Percentiles rank a stretch among this genome's conserved stretches.
Evolutionary conservation across 306 rosid genomes (phyloP).

Genomic region (Quercus agrifolia): DNA sequence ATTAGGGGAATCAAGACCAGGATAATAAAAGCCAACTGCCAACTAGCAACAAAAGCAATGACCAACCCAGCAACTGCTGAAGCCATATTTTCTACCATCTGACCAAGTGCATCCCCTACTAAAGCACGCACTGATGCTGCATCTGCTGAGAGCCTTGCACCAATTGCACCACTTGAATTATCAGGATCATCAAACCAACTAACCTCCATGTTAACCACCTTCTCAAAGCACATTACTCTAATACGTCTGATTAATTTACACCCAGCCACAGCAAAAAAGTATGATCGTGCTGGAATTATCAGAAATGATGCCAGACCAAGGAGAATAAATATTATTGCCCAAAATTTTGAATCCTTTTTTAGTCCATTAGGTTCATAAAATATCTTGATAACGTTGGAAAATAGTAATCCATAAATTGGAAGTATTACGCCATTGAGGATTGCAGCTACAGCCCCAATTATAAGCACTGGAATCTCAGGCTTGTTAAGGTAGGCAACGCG

Average conservation of each 20-base stretch:
- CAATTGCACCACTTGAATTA: slow-evolving; percentile 50
- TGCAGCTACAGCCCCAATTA: slow-evolving; percentile 1
- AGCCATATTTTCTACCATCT: slow-evolving; percentile 45
- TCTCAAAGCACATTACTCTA: slow-evolving; percentile 43
- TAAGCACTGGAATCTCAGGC: slow-evolving; percentile 9
- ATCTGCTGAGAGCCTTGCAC: slow-evolving; percentile 57
- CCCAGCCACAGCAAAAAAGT: slow-evolving; percentile 54
- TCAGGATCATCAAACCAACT: slow-evolving; percentile 28
- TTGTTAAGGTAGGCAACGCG: background rate
- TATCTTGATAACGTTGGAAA: background rate
- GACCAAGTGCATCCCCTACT: slow-evolving; percentile 60
- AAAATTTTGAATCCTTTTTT: background rate
- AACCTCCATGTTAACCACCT: slow-evolving; percentile 50
- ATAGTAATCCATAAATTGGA: background rate
- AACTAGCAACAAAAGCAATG: slow-evolving; percentile 45
- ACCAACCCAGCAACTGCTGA: slow-evolving; percentile 31
- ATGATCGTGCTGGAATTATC: slow-evolving; percentile 33
- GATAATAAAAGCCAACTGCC: slow-evolving; percentile 49
- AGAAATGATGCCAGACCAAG: slow-evolving; percentile 37
- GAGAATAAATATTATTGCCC: slow-evolving; percentile 31
- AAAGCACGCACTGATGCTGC: slow-evolving; percentile 51
- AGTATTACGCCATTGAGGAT: background rate
- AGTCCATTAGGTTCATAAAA: background rate
- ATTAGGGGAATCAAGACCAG: slow-evolving; percentile 48
- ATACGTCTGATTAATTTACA: slow-evolving; percentile 46